These are phyloP conservation scores for Gamsiella multidivaricata DNA, from an alignment of 192 early-diverging fungal species.

Conservation along the genomic window DNA sequence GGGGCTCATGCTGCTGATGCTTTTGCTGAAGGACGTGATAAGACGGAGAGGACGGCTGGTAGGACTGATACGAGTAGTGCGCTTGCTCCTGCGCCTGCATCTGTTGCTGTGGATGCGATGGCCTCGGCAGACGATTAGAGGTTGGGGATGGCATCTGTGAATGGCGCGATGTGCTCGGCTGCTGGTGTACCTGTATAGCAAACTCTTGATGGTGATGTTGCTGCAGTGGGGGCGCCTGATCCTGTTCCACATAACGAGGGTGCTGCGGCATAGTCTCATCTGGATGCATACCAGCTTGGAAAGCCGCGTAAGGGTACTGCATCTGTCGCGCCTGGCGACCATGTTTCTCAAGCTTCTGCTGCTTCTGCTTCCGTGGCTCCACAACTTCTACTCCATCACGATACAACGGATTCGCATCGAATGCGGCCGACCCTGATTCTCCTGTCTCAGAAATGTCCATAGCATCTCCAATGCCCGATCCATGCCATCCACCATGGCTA, in stretches of 20 bases:
- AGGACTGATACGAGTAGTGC: not conserved
- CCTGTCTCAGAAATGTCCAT: not conserved
- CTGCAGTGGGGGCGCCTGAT: too few species aligned
- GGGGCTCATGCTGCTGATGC: not conserved
- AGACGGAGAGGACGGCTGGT: not conserved
- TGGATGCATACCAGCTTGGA: too few species aligned
- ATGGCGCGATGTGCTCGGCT: too few species aligned
- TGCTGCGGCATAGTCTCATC: too few species aligned
- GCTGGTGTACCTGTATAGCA: too few species aligned
- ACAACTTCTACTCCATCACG: conserved; percentile 11
- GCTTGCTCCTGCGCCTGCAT: not conserved
- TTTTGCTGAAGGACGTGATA: not conserved
- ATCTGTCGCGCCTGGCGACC: not conserved
- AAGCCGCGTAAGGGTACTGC: not conserved
- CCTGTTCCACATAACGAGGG: too few species aligned
- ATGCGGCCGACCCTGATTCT: not conserved
- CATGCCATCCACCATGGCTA: not conserved
- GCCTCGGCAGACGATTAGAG: not conserved
- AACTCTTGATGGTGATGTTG: too few species aligned
- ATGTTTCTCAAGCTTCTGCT: not conserved
- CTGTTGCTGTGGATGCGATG: conserved; percentile 4
- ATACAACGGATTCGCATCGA: conserved; percentile 6
- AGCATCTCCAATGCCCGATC: not conserved
- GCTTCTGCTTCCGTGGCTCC: not conserved
- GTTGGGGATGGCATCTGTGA: not conserved